Conservation (phyloP, 805 yeast genomes). For the Candida argentea region DNA sequence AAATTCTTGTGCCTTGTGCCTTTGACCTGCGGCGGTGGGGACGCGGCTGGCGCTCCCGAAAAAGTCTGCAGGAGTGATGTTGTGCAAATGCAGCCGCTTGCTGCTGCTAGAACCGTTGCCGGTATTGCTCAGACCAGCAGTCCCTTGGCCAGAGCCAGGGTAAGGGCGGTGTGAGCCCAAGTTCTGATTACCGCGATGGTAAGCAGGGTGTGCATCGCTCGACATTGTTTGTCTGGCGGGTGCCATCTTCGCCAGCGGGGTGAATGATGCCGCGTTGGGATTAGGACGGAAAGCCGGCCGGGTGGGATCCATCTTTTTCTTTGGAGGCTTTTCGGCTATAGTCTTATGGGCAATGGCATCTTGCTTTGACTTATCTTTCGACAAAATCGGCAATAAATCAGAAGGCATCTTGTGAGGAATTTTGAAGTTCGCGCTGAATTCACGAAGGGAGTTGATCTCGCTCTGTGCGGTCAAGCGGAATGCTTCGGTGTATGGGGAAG, state of each 20-base stretch:
- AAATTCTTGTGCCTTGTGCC: slow-evolving; percentile 26
- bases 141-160: slow-evolving; percentile 12
- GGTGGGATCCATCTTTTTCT: slow-evolving; percentile 45
- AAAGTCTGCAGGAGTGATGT: slow-evolving; percentile 31
- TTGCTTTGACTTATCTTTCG: slow-evolving; percentile 60
- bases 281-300: slow-evolving; percentile 61
- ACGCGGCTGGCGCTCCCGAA: slow-evolving; percentile 29
- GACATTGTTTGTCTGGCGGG: slow-evolving; percentile 17
- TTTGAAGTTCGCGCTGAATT: slow-evolving; percentile 75
- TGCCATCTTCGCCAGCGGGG: slow-evolving; percentile 32
- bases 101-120: not conserved
- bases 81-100: slow-evolving; percentile 20
- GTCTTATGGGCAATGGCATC: slow-evolving; percentile 44
- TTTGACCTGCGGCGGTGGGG: slow-evolving; percentile 29
- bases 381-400: slow-evolving; percentile 58
- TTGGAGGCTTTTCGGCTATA: slow-evolving; percentile 10
- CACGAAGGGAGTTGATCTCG: slow-evolving; percentile 60
- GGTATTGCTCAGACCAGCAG: slow-evolving; percentile 8
- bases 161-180: slow-evolving; percentile 22
- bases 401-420: slow-evolving; percentile 51
- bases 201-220: slow-evolving; percentile 11
- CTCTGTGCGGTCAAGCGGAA: slow-evolving; percentile 42
- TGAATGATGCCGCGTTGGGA: slow-evolving; percentile 57
- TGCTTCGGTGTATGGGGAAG: slow-evolving; percentile 20
- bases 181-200: slow-evolving; percentile 26